Percentiles rank a stretch among this genome's conserved stretches.
These are phyloP conservation scores for Cyberlindnera mycetangii DNA, from an alignment of 805 yeast genomes.

Conservation along the genomic window DNA sequence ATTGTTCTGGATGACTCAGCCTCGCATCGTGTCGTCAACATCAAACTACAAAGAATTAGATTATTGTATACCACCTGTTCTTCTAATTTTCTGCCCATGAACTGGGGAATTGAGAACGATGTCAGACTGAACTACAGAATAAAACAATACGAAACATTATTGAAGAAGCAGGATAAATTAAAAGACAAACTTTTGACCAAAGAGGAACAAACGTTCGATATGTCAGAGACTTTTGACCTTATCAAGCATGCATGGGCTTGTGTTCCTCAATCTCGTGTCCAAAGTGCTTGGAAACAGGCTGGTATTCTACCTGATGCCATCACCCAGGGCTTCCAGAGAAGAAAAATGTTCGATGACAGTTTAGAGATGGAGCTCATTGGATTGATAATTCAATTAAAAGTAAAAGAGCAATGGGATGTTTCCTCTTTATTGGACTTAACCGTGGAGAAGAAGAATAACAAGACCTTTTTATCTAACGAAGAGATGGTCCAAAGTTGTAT, in stretches of 20 bases:
- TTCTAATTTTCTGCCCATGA: constrained; percentile 52
- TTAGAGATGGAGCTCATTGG: constrained; percentile 41
- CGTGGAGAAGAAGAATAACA: constrained; percentile 38
- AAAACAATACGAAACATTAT: constrained; percentile 47
- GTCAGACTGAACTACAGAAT: constrained; percentile 55
- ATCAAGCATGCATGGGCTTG: constrained; percentile 55
- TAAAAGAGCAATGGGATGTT: constrained; percentile 55
- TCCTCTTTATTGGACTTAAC: constrained; percentile 50
- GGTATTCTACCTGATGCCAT: constrained; percentile 37
- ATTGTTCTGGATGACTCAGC: constrained; percentile 60
- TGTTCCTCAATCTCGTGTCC: constrained; percentile 35
- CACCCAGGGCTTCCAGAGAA: constrained; percentile 29
- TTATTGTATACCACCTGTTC: constrained; percentile 38
- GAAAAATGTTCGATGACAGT: constrained; percentile 32
- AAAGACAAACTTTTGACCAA: constrained; percentile 24
- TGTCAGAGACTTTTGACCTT: constrained; percentile 56
- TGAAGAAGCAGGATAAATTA: constrained; percentile 25
- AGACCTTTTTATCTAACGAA: constrained; percentile 52
- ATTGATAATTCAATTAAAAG: constrained; percentile 46
- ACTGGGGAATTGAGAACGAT: constrained; percentile 62
- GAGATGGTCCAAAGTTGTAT: constrained; percentile 62
- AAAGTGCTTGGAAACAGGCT: constrained; percentile 43
- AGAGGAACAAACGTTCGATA: constrained; percentile 44
- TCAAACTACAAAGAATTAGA: constrained; percentile 42
- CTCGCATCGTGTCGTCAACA: constrained; percentile 56